A percentile compares a stretch with the other conserved stretches of the same genome.
These are phyloP conservation scores for Yarrowia sp. DNA, from an alignment of 805 yeast species.

Conservation along the genomic window DNA sequence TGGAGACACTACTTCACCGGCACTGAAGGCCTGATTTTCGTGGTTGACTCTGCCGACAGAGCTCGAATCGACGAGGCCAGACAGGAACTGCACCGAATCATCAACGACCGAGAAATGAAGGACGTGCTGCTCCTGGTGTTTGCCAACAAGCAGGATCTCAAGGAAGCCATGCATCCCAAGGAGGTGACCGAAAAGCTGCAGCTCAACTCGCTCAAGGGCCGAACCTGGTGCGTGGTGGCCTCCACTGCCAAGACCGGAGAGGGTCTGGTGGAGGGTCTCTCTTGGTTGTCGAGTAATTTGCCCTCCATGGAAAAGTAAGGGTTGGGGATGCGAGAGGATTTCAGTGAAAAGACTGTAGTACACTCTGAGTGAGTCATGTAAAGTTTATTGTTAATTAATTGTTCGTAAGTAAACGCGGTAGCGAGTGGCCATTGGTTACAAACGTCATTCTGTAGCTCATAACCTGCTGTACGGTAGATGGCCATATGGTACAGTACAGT, in stretches of 20 bases:
- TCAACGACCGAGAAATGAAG: constrained; percentile 79
- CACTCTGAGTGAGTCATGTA: no score
- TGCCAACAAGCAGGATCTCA: constrained; percentile 85
- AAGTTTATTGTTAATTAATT: no score
- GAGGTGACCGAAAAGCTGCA: constrained; percentile 73
- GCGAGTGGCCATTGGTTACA: no score
- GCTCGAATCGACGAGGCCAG: constrained; percentile 74
- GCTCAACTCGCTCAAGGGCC: constrained; percentile 60
- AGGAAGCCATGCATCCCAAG: constrained; percentile 69
- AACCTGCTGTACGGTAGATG: no score
- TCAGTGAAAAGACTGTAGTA: no score
- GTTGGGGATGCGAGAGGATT: no score
- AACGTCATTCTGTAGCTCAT: no score
- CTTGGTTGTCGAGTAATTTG: constrained; percentile 75
- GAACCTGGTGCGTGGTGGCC: constrained; percentile 89
- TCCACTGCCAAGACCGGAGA: constrained; percentile 87
- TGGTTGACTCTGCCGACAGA: constrained; percentile 76
- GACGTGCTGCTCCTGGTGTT: constrained; percentile 76
- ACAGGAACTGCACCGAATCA: constrained; percentile 70
- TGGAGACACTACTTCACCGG: constrained; percentile 97
- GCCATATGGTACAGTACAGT: no score
- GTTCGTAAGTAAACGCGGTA: no score
- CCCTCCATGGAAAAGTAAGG: constrained; percentile 36
- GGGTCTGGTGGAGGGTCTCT: constrained; percentile 81
- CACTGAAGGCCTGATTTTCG: constrained; percentile 87